Percentiles rank a stretch among this genome's conserved stretches.
These are phyloP conservation scores for Knoxia roxburghii DNA, from an alignment of 257 asterid species.

Conservation along the genomic window DNA sequence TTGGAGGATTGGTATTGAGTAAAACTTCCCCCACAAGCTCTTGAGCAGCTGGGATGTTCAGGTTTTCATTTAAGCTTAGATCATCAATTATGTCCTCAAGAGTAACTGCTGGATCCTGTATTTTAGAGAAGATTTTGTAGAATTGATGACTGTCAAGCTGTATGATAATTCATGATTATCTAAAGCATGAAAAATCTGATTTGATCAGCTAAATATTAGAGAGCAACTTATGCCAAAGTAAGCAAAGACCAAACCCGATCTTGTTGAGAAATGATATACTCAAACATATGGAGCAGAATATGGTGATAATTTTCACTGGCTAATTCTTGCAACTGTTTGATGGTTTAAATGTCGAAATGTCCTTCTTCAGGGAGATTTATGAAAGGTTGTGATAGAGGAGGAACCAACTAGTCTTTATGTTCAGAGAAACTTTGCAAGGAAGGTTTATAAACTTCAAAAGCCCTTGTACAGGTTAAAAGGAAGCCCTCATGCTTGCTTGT, in stretches of 20 bases:
- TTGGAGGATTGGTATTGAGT: slow-evolving; percentile 34
- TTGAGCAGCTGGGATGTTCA: slow-evolving; percentile 31
- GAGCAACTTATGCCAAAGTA: not conserved
- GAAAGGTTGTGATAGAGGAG: not conserved
- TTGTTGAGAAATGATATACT: slow-evolving; percentile 6
- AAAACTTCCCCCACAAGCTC: slow-evolving; percentile 35
- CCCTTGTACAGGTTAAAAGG: not conserved
- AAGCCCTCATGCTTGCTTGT: not conserved
- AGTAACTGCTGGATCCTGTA: slow-evolving; percentile 41
- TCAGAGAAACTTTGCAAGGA: not conserved
- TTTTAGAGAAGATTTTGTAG: slow-evolving; percentile 9
- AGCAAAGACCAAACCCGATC: not conserved
- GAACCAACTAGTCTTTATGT: not conserved
- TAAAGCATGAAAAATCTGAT: not conserved
- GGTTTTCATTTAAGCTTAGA: slow-evolving; percentile 21
- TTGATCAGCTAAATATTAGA: not conserved
- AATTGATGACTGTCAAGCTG: slow-evolving; percentile 8
- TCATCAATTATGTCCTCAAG: slow-evolving; percentile 29
- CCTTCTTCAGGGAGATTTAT: not conserved
- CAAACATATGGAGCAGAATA: not conserved
- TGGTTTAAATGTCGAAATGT: not conserved
- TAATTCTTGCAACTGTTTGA: not conserved
- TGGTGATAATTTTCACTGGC: slow-evolving; percentile 6
- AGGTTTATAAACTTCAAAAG: not conserved
- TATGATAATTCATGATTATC: slow-evolving; percentile 8